These are phyloP conservation scores for Hypoxylon sp. DNA, from an alignment of 2,329 filamentous ascomycete genomes.

Conservation along the genomic window DNA sequence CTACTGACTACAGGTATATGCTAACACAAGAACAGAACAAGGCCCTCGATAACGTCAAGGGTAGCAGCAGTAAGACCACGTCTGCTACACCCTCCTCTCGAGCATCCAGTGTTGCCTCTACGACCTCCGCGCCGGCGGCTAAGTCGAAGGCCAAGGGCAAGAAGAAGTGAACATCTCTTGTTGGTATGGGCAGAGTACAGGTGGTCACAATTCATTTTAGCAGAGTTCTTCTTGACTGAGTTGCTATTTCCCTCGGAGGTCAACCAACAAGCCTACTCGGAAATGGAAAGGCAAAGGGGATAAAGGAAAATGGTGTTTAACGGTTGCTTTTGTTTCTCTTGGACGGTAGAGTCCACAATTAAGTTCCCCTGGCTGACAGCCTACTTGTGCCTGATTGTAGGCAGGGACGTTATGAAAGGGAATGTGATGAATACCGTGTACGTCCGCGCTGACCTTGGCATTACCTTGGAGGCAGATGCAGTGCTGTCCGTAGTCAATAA, in stretches of 20 bases:
- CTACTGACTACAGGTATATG: background rate
- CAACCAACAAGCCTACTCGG: conserved; percentile 10
- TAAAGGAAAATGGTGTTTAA: conserved; percentile 23
- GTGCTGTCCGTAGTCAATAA: background rate
- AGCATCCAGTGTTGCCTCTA: conserved; percentile 89
- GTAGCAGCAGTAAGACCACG: conserved; percentile 74
- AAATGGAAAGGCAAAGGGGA: conserved; percentile 28
- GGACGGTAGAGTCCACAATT: conserved; percentile 8
- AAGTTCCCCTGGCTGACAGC: background rate
- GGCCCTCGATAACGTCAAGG: conserved; percentile 89
- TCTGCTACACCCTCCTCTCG: conserved; percentile 84
- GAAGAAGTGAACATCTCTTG: conserved; percentile 61
- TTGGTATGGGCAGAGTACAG: background rate
- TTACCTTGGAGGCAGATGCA: conserved; percentile 1
- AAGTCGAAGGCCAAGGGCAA: conserved; percentile 66
- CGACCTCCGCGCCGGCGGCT: conserved; percentile 66
- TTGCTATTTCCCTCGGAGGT: background rate
- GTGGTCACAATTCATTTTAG: background rate
- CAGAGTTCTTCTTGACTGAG: background rate
- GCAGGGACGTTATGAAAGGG: background rate
- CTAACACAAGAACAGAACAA: conserved; percentile 78
- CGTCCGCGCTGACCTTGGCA: background rate
- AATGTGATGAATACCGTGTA: background rate
- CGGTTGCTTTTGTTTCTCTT: conserved; percentile 19
- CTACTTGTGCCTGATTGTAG: background rate